A percentile compares a stretch with the other conserved stretches of the same genome.
Conservation (phyloP, 345 rosid genomes). For the Salix purpurea region DNA sequence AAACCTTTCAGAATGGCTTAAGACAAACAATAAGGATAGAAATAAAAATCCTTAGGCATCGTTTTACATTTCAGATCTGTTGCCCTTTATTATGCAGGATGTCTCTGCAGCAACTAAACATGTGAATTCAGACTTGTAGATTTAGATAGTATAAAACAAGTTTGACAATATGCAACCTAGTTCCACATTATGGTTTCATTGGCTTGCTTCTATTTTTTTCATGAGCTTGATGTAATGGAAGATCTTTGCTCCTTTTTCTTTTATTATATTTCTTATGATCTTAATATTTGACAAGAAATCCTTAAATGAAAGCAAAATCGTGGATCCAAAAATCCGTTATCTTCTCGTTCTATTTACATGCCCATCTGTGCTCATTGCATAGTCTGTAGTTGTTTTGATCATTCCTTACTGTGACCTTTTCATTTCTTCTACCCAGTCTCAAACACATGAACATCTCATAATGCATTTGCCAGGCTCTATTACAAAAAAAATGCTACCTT, state of each 20-base stretch:
- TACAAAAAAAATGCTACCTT: not conserved
- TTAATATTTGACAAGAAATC: not conserved
- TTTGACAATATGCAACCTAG: not conserved
- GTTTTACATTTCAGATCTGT: not conserved
- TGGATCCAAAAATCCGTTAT: no score
- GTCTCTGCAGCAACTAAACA: not conserved
- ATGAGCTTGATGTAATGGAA: not conserved
- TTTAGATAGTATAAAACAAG: not conserved
- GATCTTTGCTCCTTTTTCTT: no score
- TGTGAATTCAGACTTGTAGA: not conserved
- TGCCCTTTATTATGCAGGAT: not conserved
- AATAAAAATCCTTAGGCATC: not conserved
- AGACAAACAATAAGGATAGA: not conserved
- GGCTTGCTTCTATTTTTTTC: not conserved
- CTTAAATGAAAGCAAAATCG: no score
- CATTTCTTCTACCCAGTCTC: not conserved
- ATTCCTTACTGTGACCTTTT: not conserved
- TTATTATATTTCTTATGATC: not conserved
- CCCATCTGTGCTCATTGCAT: not conserved
- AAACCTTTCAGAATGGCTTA: not conserved
- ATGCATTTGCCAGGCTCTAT: not conserved
- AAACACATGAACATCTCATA: not conserved
- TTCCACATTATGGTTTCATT: not conserved
- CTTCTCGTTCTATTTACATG: not conserved
- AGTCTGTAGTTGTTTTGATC: not conserved